Evolutionary conservation across 1,139 yeast genomes (phyloP), one percentile per base, ranked within the genome.

Genomic region (Yarrowia galli): DNA sequence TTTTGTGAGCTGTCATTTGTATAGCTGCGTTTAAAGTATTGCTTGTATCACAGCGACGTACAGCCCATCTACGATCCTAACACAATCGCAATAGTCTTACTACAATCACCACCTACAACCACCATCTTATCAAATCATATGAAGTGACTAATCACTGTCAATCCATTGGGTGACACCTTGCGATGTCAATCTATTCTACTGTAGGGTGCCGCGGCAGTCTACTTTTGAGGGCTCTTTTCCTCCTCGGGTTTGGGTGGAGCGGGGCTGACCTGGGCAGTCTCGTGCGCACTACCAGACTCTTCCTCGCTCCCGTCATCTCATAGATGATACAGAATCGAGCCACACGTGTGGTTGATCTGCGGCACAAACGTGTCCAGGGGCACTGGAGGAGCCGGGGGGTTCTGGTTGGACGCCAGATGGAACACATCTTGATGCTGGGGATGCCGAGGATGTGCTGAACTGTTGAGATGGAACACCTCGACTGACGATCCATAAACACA

Each of bases 391-490:
- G 64, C 64, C 0, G 66, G 66, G 12, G 66, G 56, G 16, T 61
- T 16, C 56, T 61, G 66, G 8, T 61, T 46, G 25, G 40, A 20
- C 8, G 45, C 56, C 18, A 48, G 23, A 18, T 61, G 66, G 36
- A 36, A 61, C 46, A 61, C 66, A 6, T 61, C 66, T 23, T 61
- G 66, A 23, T 61, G 66, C 56, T 48, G 66, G 3, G 66, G 66
- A 20, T 61, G 66, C 2, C 66, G 28, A 1, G 66, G 66, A 8
- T 61, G 66, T 2, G 66, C 66, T 7, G 66, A 23, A 7, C 38
- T 36, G 56, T 61, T 61, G 38, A 61, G 66, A 35, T 61, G 66
- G 46, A 46, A 61, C 23, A 61, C 66, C 12, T 61, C 56, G 5
- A 61, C 66, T 1, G 46, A 36, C 12, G 56, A 48, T 5, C 56